Evolutionary conservation across 192 early-diverging fungal species (phyloP).

Genomic region (Coemansia sp.): DNA sequence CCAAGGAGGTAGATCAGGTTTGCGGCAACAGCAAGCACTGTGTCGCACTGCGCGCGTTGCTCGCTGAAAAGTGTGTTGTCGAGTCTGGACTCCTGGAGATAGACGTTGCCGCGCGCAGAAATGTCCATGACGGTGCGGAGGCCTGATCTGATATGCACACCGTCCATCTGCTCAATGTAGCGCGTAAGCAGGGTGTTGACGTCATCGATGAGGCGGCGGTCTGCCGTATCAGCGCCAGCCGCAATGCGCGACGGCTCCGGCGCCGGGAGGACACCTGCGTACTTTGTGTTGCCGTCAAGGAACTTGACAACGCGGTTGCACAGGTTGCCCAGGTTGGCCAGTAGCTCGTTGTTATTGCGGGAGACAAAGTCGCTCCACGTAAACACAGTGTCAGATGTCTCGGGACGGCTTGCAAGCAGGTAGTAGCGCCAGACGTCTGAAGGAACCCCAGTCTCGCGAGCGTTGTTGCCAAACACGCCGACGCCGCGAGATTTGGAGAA

Average conservation of each 20-base stretch:
- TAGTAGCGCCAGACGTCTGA: conserved; percentile 97
- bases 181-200: conserved; percentile 73
- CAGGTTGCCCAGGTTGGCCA: conserved; percentile 97
- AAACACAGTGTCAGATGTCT: conserved; percentile 87
- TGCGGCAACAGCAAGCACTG: conserved; percentile 74
- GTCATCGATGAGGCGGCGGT: conserved; percentile 75
- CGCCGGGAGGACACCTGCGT: conserved; percentile 77
- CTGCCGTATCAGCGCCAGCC: conserved; percentile 56
- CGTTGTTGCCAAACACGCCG: conserved; percentile 98
- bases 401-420: conserved; percentile 88
- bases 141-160: conserved; percentile 80
- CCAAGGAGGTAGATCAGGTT: conserved; percentile 92
- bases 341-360: conserved; percentile 93
- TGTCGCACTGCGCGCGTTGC: conserved; percentile 77
- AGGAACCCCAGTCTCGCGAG: conserved; percentile 83
- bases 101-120: conserved; percentile 90
- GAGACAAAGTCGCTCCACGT: conserved; percentile 90
- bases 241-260: conserved; percentile 46
- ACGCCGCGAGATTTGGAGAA: conserved; percentile 96
- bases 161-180: conserved; percentile 79
- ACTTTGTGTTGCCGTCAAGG: conserved; percentile 74
- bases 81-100: conserved; percentile 90
- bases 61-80: conserved; percentile 86
- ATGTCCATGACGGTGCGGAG: conserved; percentile 89
- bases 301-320: conserved; percentile 97